Conservation (phyloP, 768 basidiomycete genomes). For the Favolaschia claudopus region DNA sequence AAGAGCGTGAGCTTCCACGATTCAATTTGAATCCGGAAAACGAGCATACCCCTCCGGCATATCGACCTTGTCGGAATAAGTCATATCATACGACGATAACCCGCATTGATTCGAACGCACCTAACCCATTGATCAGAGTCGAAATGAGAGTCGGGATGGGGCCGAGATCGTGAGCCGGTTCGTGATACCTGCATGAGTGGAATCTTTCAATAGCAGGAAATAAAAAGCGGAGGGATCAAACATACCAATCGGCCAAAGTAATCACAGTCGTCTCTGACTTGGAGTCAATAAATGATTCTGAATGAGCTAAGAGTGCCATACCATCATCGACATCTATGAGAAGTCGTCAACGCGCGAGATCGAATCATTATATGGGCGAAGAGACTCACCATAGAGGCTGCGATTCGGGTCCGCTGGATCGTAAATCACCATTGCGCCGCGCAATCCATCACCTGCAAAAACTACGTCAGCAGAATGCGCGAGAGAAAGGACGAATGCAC, state of each 20-base stretch:
- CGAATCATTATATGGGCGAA: background rate
- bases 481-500: too few species aligned
- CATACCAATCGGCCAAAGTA: constrained; percentile 41
- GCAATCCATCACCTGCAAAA: constrained; percentile 54
- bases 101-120: constrained; percentile 21
- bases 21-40: too few species aligned
- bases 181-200: too few species aligned
- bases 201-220: background rate
- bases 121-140: constrained; percentile 42
- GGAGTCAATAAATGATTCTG: background rate
- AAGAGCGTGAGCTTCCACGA: background rate
- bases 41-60: constrained; percentile 3
- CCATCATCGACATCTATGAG: constrained; percentile 15
- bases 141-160: constrained; percentile 18
- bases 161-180: background rate
- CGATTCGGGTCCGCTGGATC: constrained; percentile 41
- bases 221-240: background rate
- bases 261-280: constrained; percentile 33
- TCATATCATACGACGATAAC: too few species aligned
- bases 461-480: too few species aligned
- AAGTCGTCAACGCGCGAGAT: background rate
- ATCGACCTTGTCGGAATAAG: background rate
- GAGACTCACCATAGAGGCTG: constrained; percentile 25
- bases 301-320: background rate
- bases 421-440: constrained; percentile 50